These are phyloP conservation scores for Aspergillus conjunctus DNA, from an alignment of 495 filamentous ascomycete genomes.

Conservation along the genomic window DNA sequence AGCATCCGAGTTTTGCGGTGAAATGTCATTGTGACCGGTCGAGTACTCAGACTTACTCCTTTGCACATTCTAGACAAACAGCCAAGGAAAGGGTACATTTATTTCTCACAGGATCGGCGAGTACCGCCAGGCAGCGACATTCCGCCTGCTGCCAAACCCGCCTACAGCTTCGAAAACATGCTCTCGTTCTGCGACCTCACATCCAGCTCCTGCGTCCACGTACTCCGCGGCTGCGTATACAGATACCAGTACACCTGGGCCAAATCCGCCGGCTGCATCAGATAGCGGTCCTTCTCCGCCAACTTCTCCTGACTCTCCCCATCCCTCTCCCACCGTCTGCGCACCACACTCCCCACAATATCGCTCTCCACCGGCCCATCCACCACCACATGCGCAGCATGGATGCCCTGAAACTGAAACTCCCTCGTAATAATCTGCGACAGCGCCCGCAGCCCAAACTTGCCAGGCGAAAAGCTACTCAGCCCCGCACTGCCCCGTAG, in stretches of 20 bases:
- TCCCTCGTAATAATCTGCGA: conserved; percentile 34
- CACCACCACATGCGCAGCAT: conserved; percentile 34
- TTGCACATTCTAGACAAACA: no score
- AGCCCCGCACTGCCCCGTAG: conserved; percentile 30
- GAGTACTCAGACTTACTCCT: no score
- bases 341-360: conserved; percentile 42
- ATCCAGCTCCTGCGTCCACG: conserved; percentile 31
- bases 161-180: conserved; percentile 24
- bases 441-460: conserved; percentile 34
- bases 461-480: conserved; percentile 33
- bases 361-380: conserved; percentile 45
- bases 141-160: background rate
- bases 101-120: no score
- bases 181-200: conserved; percentile 21
- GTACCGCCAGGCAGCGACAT: no score
- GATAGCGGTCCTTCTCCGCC: conserved; percentile 28
- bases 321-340: conserved; percentile 38
- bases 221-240: conserved; percentile 27
- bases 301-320: conserved; percentile 28
- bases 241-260: conserved; percentile 28
- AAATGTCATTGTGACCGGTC: no score
- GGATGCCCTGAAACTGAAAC: conserved; percentile 32
- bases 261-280: conserved; percentile 33
- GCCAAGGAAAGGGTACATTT: no score
- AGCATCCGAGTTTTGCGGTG: no score